A percentile compares a stretch with the other conserved stretches of the same genome.
phyloP scores from a whole-genome alignment of 1,284 basidiomycete species.

The Ustilago cynodontis region DNA sequence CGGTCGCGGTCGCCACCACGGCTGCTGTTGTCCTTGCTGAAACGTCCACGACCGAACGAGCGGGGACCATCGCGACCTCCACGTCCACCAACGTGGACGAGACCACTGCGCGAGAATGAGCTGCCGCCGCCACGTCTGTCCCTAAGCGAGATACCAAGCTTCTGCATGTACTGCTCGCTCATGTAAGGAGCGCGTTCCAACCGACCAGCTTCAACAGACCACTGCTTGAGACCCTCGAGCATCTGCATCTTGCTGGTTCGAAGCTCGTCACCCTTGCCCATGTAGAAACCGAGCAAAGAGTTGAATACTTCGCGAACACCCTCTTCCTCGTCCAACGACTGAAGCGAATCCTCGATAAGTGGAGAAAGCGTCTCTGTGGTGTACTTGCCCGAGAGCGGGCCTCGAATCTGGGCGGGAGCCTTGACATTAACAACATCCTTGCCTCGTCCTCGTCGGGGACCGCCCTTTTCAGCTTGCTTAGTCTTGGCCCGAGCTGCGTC shows the following conservation, averaged over 20 bases:
- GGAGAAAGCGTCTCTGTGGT: slow-evolving; percentile 23
- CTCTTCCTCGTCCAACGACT: slow-evolving; percentile 20
- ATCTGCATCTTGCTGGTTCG: slow-evolving; percentile 41
- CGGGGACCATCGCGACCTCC: slow-evolving; percentile 17
- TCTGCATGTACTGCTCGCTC: slow-evolving; percentile 40
- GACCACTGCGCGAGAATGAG: slow-evolving; percentile 4
- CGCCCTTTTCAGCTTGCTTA: slow-evolving; percentile 8
- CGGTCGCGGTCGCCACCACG: slow-evolving; percentile 16
- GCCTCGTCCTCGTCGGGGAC: slow-evolving; percentile 1
- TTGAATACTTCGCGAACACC: slow-evolving; percentile 34
- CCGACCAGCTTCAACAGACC: slow-evolving; percentile 40
- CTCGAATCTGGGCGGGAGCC: slow-evolving; percentile 23
- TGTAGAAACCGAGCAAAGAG: slow-evolving; percentile 60
- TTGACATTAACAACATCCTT: neutral
- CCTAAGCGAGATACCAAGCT: slow-evolving; percentile 39
- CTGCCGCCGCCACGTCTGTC: slow-evolving; percentile 17
- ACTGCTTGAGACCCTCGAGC: slow-evolving; percentile 52
- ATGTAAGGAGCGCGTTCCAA: slow-evolving; percentile 44
- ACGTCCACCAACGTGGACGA: slow-evolving; percentile 12
- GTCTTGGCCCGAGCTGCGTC: slow-evolving; percentile 22
- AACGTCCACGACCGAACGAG: slow-evolving; percentile 44
- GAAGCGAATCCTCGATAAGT: slow-evolving; percentile 19
- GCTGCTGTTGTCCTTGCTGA: slow-evolving; percentile 32
- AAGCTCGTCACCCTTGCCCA: slow-evolving; percentile 39
- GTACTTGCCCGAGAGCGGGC: slow-evolving; percentile 43